phyloP scores from a whole-genome alignment of 208 protist species.

The Trichomonas vaginalis region DNA sequence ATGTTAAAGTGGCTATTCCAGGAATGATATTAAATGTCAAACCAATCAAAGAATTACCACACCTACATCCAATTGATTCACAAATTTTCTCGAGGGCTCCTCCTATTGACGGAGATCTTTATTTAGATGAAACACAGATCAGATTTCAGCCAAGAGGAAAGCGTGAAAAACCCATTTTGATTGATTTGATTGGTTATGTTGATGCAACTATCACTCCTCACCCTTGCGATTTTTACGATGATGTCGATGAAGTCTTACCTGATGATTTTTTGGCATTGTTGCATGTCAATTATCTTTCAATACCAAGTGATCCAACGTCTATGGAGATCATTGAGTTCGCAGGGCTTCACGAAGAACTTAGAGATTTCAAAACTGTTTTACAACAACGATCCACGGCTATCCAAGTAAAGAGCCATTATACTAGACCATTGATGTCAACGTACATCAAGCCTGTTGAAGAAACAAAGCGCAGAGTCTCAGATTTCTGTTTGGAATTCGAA shows the following conservation, averaged over 20 bases:
- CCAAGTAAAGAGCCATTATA: not conserved
- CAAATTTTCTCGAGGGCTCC: not conserved
- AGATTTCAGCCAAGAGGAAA: not conserved
- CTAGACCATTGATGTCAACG: not conserved
- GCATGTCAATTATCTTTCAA: not conserved
- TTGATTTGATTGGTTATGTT: not conserved
- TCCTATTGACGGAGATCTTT: not conserved
- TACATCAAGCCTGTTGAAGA: not conserved
- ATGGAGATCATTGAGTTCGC: not conserved
- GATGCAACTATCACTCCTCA: not conserved
- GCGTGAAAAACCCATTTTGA: not conserved
- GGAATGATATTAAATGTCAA: not conserved
- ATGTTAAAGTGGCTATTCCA: not conserved
- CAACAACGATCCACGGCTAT: not conserved
- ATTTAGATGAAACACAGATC: not conserved
- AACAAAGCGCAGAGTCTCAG: not conserved
- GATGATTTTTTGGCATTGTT: not conserved
- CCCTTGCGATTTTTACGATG: not conserved
- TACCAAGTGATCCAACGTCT: not conserved
- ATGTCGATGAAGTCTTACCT: not conserved
- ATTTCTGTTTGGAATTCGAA: not conserved
- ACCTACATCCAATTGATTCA: not conserved
- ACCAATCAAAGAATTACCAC: not conserved
- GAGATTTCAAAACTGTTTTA: not conserved
- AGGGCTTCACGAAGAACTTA: not conserved